phyloP scores from a whole-genome alignment of 441 rosid genomes.

The Caryocar brasiliense region DNA sequence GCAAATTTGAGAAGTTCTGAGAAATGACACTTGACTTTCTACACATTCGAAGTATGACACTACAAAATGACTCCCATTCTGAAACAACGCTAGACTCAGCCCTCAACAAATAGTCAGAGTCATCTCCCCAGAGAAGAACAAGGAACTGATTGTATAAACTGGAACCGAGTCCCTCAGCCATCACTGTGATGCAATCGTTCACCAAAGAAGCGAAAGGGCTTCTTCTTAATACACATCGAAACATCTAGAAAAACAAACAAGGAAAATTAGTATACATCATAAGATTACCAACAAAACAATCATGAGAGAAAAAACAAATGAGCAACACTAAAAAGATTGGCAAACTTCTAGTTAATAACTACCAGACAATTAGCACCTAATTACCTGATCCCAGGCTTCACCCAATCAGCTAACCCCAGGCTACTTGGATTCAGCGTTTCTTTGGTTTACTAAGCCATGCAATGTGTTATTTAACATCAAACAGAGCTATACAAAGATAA shows the following conservation, averaged over 20 bases:
- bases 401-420: background rate
- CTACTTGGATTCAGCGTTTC: background rate
- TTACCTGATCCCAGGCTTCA: background rate
- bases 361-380: too few relatives aligned
- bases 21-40: constrained; percentile 32
- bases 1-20: constrained; percentile 24
- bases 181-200: constrained; percentile 76
- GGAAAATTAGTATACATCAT: constrained; percentile 1
- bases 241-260: constrained; percentile 41
- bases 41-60: constrained; percentile 56
- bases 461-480: background rate
- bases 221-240: constrained; percentile 73
- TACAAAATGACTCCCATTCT: constrained; percentile 75
- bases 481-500: background rate
- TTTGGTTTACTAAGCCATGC: background rate
- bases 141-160: constrained; percentile 69
- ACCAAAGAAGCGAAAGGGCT: constrained; percentile 79
- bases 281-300: constrained; percentile 2
- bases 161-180: constrained; percentile 81
- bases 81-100: constrained; percentile 43
- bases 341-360: too few relatives aligned
- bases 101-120: constrained; percentile 37
- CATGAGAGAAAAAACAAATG: background rate
- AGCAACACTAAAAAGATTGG: too few relatives aligned
- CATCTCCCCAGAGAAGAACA: constrained; percentile 76